Evolutionary conservation across 306 rosid genomes (phyloP).

Genomic region (Lupinus albus): DNA sequence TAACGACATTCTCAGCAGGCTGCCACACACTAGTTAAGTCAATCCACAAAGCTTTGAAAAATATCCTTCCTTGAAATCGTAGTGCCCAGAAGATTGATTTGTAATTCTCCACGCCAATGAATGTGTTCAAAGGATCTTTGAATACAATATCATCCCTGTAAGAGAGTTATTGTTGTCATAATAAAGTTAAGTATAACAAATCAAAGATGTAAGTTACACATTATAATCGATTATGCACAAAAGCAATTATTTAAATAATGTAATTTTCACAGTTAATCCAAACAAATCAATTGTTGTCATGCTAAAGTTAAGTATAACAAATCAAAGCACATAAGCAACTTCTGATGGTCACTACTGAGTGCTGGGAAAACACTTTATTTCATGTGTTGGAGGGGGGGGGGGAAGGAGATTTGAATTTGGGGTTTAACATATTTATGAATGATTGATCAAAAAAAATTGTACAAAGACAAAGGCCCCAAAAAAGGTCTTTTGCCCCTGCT

Average conservation of each 20-base stretch:
- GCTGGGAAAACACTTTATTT: too few species aligned
- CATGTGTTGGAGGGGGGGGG: too few species aligned
- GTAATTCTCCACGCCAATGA: slow-evolving; percentile 78
- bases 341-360: too few species aligned
- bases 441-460: not conserved
- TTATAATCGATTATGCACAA: too few species aligned
- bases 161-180: slow-evolving; percentile 14
- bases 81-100: slow-evolving; percentile 81
- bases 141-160: slow-evolving; percentile 85
- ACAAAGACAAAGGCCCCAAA: not conserved
- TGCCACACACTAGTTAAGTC: slow-evolving; percentile 75
- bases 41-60: slow-evolving; percentile 82
- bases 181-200: slow-evolving; percentile 17
- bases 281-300: too few species aligned
- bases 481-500: too few species aligned
- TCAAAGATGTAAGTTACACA: not conserved
- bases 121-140: slow-evolving; percentile 82
- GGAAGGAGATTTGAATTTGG: too few species aligned
- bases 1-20: slow-evolving; percentile 71
- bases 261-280: too few species aligned
- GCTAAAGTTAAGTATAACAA: too few species aligned
- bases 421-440: too few species aligned
- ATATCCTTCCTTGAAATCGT: slow-evolving; percentile 75
- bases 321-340: not conserved
- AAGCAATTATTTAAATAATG: too few species aligned